Conservation (phyloP, 1,284 basidiomycete genomes). For the Baeospora myosura region DNA sequence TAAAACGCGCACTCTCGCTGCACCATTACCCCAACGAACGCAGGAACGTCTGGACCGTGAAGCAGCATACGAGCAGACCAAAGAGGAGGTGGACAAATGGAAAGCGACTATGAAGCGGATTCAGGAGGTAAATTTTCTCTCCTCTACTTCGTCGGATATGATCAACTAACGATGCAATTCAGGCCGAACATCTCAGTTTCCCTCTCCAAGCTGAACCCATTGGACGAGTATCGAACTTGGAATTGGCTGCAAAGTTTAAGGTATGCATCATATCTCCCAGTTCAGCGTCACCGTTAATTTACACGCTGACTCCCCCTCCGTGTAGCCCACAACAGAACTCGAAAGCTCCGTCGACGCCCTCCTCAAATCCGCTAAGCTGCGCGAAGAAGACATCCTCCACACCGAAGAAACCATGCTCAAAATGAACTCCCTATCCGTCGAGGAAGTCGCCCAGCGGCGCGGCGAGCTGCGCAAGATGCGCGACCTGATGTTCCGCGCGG, state of each 20-base stretch:
- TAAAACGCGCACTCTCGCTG: constrained; percentile 61
- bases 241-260: constrained; percentile 78
- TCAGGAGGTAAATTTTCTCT: constrained; percentile 48
- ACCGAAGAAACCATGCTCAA: constrained; percentile 69
- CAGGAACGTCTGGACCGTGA: constrained; percentile 90
- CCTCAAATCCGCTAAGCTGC: constrained; percentile 70
- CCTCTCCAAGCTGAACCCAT: constrained; percentile 70
- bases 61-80: constrained; percentile 91
- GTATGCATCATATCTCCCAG: constrained; percentile 26
- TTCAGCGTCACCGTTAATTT: constrained; percentile 1
- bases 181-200: constrained; percentile 90
- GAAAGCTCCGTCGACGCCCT: constrained; percentile 76
- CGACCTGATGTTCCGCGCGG: constrained; percentile 91
- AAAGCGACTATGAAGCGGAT: constrained; percentile 84
- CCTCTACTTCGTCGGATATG: constrained; percentile 4
- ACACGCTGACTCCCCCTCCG: constrained; percentile 4
- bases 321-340: constrained; percentile 67
- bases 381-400: constrained; percentile 70
- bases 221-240: constrained; percentile 63
- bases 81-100: constrained; percentile 93
- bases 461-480: constrained; percentile 82
- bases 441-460: constrained; percentile 78
- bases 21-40: constrained; percentile 79
- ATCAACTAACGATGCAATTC: no score
- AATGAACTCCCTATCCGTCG: constrained; percentile 73